Conservation (phyloP, 345 rosid species). For the Murraya koenigii region DNA sequence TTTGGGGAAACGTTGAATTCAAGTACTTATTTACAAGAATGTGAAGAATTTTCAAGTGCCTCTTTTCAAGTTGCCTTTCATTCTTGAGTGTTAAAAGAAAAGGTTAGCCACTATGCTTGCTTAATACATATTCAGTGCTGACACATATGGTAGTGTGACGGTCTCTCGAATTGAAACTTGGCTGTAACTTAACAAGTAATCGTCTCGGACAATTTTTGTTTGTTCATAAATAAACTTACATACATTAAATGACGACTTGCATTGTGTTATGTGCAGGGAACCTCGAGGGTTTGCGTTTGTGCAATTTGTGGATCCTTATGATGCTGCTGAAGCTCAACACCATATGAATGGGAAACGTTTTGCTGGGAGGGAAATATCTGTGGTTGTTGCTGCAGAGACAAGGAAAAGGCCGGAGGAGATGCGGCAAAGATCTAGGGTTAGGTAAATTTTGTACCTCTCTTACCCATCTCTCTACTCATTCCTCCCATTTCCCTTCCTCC, state of each 20-base stretch:
- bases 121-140: conserved; percentile 41
- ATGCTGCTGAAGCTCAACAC: conserved; percentile 84
- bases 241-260: conserved; percentile 20
- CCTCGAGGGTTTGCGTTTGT: conserved; percentile 99
- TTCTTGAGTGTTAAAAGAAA: conserved; percentile 58
- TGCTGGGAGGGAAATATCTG: conserved; percentile 89
- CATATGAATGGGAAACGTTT: conserved; percentile 81
- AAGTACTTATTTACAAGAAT: conserved; percentile 73
- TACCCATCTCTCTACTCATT: neutral
- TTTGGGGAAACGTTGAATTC: conserved; percentile 53
- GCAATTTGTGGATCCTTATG: conserved; percentile 89
- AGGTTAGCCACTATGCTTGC: conserved; percentile 60
- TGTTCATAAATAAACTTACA: conserved; percentile 10
- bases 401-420: conserved; percentile 99
- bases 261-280: conserved; percentile 46
- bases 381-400: conserved; percentile 83
- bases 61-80: conserved; percentile 75
- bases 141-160: conserved; percentile 37
- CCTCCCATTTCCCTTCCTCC: neutral
- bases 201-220: conserved; percentile 11
- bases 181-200: conserved; percentile 20
- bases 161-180: conserved; percentile 25
- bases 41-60: conserved; percentile 67
- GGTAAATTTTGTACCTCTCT: conserved; percentile 31
- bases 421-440: conserved; percentile 71